Base-by-base conservation (phyloP, 2,329 filamentous ascomycete species). In the Anisogramma anomala region DNA sequence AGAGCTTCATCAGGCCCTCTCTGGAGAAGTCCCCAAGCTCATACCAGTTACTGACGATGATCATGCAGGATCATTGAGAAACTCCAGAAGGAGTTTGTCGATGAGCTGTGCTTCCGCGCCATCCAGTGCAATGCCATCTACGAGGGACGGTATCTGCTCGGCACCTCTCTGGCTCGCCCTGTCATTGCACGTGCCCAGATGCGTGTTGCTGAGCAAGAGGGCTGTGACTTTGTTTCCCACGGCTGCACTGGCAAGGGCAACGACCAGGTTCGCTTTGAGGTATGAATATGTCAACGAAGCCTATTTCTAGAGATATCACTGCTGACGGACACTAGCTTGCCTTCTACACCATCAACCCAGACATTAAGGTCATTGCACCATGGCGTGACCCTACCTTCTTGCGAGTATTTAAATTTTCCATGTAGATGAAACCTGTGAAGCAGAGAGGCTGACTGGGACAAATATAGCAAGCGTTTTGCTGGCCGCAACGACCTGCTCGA, bases 21-120 rank as follows among this genome's bases (percentile, higher is more conserved):
- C n/a, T 9, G 8, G n/a, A 27, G 4, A 27, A 4, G 10, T 3
- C n/a, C 7, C 26, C 15, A 3, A 36, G 6, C 11, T 19, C 55
- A 34, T n/a, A 31, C 15, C 15, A 74, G 64, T 74, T 79, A 22
- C 18, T 42, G 6, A 37, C n/a, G 10, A 17, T 7, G 9, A 15
- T 11, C 9, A 8, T 1, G 15, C 10, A 47, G 45, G 60, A 59
- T 72, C 49, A 69, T 78, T 50, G 63, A 69, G 48, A 74, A 91
- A 59, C 70, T 89, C 41, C 75, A 77, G 54, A 69, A 70, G 52
- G 80, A 85, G 33, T 88, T 91, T 55, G 75, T 91, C 51, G 81
- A 87, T 53, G 74, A 89, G 66, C 71, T 91, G 33, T 82, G 80
- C 68, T 88, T 80, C 73, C 79, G 74, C 39, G 84, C 84, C 47